A percentile compares a stretch with the other conserved stretches of the same genome.
These are phyloP conservation scores for Teunomyces barrocoloradensis DNA, from an alignment of 805 yeast genomes.

Conservation along the genomic window DNA sequence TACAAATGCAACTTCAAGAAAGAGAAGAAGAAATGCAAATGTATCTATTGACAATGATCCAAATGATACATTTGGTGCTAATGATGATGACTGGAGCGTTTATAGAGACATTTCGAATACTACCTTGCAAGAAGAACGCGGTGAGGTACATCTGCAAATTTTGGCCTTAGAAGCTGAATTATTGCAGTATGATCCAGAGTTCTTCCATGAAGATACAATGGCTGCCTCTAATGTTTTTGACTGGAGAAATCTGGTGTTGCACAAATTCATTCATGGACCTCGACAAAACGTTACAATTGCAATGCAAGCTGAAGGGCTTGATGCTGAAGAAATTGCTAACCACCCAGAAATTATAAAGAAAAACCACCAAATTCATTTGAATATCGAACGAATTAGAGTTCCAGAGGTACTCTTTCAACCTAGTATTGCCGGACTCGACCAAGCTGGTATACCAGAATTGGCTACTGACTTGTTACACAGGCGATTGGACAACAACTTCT, in stretches of 20 bases:
- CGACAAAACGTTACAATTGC: constrained; percentile 67
- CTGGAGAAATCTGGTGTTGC: constrained; percentile 78
- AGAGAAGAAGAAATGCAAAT: constrained; percentile 44
- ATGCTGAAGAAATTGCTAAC: constrained; percentile 41
- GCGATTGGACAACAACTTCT: constrained; percentile 56
- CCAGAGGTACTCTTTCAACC: constrained; percentile 95
- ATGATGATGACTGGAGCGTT: constrained; percentile 93
- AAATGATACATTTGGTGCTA: constrained; percentile 90
- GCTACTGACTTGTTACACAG: constrained; percentile 62
- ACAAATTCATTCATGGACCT: constrained; percentile 87
- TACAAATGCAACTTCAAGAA: constrained; percentile 48
- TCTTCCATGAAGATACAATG: constrained; percentile 79
- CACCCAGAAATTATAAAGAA: constrained; percentile 72
- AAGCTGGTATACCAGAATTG: constrained; percentile 87
- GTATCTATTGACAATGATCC: constrained; percentile 86
- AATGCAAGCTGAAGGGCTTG: constrained; percentile 41
- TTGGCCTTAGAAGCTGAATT: constrained; percentile 69
- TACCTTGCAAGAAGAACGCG: constrained; percentile 78
- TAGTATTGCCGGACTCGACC: constrained; percentile 90
- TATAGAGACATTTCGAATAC: constrained; percentile 78
- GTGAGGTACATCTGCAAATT: constrained; percentile 62
- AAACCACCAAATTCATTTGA: constrained; percentile 86
- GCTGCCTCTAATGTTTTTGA: constrained; percentile 69
- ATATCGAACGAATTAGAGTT: constrained; percentile 85
- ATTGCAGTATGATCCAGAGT: constrained; percentile 78